phyloP scores from a whole-genome alignment of 805 yeast species.

The Wickerhamiella parazyma region DNA sequence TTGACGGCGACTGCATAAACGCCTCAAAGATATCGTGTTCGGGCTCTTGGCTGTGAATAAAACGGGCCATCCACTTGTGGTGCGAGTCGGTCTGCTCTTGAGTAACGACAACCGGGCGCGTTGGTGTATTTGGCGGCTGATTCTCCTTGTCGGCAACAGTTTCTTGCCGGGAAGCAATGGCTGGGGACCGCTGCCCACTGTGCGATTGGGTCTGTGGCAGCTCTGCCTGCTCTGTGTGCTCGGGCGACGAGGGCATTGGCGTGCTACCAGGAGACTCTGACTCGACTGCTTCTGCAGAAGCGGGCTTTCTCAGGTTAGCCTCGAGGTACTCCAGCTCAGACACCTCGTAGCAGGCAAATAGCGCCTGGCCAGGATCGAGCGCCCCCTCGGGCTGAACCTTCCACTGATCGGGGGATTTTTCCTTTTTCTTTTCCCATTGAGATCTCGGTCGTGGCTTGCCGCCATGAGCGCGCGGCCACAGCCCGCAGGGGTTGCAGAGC shows the following conservation, averaged over 20 bases:
- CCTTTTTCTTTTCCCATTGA: constrained; percentile 20
- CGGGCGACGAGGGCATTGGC: background rate
- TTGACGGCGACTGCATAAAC: constrained; percentile 10
- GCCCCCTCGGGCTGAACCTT: background rate
- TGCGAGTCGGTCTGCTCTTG: constrained; percentile 8
- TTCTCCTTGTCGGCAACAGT: constrained; percentile 9
- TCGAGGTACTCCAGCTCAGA: background rate
- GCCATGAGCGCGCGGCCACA: constrained; percentile 21
- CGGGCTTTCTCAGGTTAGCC: background rate
- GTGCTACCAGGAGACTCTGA: background rate
- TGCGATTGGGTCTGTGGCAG: too few relatives aligned
- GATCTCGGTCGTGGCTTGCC: constrained; percentile 23
- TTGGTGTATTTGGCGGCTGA: constrained; percentile 3
- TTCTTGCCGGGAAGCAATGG: background rate
- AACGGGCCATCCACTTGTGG: constrained; percentile 10
- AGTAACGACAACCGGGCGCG: background rate
- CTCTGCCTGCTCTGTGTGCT: too few relatives aligned
- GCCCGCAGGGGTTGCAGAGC: constrained; percentile 25
- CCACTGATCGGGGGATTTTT: constrained; percentile 2
- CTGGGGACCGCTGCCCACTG: background rate
- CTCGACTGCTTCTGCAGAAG: background rate
- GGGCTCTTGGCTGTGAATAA: constrained; percentile 7
- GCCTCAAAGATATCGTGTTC: constrained; percentile 13
- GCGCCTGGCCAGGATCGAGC: background rate
- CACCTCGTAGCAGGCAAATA: background rate